These are phyloP conservation scores for Taiozyma sp. DNA, from an alignment of 1,139 yeast genomes.

Conservation along the genomic window DNA sequence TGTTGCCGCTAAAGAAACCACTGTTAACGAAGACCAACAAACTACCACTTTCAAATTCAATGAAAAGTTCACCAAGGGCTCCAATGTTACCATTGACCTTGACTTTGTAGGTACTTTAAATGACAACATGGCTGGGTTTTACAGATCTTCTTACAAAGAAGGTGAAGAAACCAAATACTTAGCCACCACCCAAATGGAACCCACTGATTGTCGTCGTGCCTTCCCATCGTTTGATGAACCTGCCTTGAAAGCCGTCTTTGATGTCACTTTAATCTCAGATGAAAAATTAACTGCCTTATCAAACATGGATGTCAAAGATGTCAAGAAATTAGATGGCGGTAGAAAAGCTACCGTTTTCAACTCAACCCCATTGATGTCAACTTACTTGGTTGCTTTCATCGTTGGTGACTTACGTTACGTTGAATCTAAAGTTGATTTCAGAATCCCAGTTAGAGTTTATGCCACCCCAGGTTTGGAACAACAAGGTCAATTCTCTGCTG, in stretches of 20 bases:
- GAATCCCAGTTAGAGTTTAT: conserved; percentile 61
- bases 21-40: conserved; percentile 52
- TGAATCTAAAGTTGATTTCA: conserved; percentile 37
- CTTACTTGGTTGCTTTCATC: conserved; percentile 75
- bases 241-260: conserved; percentile 73
- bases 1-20: conserved; percentile 28
- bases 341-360: conserved; percentile 45
- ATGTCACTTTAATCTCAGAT: conserved; percentile 58
- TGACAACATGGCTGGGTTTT: conserved; percentile 85
- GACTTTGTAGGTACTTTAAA: conserved; percentile 68
- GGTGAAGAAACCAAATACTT: conserved; percentile 58
- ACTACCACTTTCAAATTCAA: conserved; percentile 58
- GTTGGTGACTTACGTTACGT: conserved; percentile 72
- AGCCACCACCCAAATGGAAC: conserved; percentile 86
- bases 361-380: conserved; percentile 68
- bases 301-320: conserved; percentile 69
- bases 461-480: conserved; percentile 65
- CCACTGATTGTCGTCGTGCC: conserved; percentile 87
- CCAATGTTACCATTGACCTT: conserved; percentile 42
- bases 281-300: conserved; percentile 62
- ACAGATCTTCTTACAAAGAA: conserved; percentile 64
- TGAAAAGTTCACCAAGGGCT: conserved; percentile 42
- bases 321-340: conserved; percentile 42
- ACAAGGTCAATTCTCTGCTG: conserved; percentile 62
- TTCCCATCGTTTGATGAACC: conserved; percentile 94